Percentiles rank a stretch among this genome's conserved stretches.
These are phyloP conservation scores for Aspergillus calidoustus DNA, from an alignment of 2,329 filamentous ascomycete genomes.

Conservation along the genomic window DNA sequence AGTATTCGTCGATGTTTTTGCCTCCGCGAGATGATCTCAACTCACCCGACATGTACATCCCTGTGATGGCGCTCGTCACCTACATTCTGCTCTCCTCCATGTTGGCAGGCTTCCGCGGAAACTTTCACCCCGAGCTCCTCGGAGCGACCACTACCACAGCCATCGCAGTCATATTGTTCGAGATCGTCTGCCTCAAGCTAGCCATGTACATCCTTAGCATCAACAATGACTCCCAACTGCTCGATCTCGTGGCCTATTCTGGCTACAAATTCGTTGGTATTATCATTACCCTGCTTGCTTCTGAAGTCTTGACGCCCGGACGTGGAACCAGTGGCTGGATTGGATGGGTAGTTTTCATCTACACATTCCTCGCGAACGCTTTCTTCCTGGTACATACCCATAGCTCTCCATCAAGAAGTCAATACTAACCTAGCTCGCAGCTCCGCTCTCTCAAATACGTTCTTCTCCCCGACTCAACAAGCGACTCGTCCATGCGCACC, in stretches of 20 bases:
- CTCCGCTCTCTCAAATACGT: slow-evolving; percentile 96
- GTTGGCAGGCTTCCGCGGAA: slow-evolving; percentile 83
- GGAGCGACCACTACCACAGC: slow-evolving; percentile 87
- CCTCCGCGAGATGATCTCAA: slow-evolving; percentile 95
- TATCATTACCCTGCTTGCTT: slow-evolving; percentile 81
- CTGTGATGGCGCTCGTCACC: slow-evolving; percentile 95
- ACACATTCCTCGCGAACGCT: slow-evolving; percentile 92
- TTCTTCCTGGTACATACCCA: slow-evolving; percentile 78
- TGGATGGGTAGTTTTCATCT: slow-evolving; percentile 85
- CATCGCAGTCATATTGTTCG: slow-evolving; percentile 79
- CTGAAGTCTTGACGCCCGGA: slow-evolving; percentile 77
- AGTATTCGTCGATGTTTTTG: slow-evolving; percentile 67
- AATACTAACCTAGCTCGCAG: slow-evolving; percentile 49
- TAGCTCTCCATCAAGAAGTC: background rate
- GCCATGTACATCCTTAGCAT: slow-evolving; percentile 94
- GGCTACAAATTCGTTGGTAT: slow-evolving; percentile 99
- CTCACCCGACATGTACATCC: slow-evolving; percentile 99
- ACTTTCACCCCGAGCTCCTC: slow-evolving; percentile 92
- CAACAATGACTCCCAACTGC: slow-evolving; percentile 87
- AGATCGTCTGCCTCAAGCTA: slow-evolving; percentile 88
- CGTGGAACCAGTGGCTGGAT: slow-evolving; percentile 85
- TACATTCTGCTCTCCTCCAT: slow-evolving; percentile 94
- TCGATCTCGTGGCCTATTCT: slow-evolving; percentile 93
- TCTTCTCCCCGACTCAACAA: slow-evolving; percentile 79
- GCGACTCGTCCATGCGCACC: slow-evolving; percentile 64